phyloP scores from a whole-genome alignment of 257 asterid genomes.

The Cruciata laevipes region DNA sequence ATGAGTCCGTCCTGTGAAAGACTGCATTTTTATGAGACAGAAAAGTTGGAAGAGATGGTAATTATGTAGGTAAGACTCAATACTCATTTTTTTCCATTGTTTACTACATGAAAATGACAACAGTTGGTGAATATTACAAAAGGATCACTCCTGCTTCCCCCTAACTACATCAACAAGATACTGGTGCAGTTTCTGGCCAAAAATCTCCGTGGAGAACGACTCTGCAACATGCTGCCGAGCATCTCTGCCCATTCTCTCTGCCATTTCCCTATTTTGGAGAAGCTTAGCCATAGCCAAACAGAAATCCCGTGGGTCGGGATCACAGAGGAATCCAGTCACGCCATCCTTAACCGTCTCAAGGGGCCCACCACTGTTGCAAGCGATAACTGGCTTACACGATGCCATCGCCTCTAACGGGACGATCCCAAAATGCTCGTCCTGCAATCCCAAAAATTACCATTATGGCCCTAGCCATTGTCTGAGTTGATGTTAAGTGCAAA shows the following conservation, averaged over 20 bases:
- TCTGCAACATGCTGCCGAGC: constrained; percentile 58
- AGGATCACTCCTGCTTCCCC: constrained; percentile 38
- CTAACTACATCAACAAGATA: constrained; percentile 49
- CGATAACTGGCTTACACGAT: constrained; percentile 81
- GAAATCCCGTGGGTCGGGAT: constrained; percentile 63
- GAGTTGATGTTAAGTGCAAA: constrained; percentile 2
- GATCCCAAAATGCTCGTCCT: constrained; percentile 97
- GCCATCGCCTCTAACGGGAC: constrained; percentile 99
- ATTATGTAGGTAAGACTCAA: no score
- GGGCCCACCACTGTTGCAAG: constrained; percentile 95
- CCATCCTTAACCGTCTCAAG: constrained; percentile 71
- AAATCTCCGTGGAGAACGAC: constrained; percentile 70
- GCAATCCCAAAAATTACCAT: background rate
- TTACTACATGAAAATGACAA: no score
- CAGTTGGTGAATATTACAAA: no score
- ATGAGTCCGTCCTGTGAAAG: no score
- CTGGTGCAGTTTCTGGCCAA: constrained; percentile 61
- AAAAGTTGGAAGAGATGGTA: no score
- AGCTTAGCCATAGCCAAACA: constrained; percentile 75
- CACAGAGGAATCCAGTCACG: constrained; percentile 76
- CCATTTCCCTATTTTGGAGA: constrained; percentile 46
- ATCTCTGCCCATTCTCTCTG: constrained; percentile 64
- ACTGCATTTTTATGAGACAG: no score
- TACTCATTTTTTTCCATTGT: no score
- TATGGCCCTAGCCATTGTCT: background rate